A percentile compares a stretch with the other conserved stretches of the same genome.
Conservation (phyloP, 2,329 filamentous ascomycete species). For the Plectosphaerella sp. region DNA sequence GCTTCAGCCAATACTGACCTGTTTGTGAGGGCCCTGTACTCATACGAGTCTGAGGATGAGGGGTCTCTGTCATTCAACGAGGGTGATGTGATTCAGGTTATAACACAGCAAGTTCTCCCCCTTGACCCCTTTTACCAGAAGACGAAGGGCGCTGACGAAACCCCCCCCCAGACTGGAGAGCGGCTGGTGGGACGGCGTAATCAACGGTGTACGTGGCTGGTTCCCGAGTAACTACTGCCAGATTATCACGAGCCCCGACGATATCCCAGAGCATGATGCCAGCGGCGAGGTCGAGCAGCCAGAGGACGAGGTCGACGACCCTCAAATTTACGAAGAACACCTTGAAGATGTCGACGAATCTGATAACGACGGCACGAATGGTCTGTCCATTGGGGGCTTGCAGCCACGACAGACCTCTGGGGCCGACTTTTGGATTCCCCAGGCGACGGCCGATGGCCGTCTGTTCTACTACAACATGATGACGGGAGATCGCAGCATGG, state of each 20-base stretch:
- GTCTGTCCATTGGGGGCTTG: conserved; percentile 65
- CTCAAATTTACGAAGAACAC: conserved; percentile 62
- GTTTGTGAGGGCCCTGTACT: conserved; percentile 93
- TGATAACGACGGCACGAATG: conserved; percentile 48
- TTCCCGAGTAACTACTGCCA: conserved; percentile 99
- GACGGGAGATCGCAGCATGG: conserved; percentile 91
- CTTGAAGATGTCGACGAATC: conserved; percentile 65
- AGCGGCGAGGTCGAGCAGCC: conserved; percentile 49
- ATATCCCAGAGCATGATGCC: conserved; percentile 59
- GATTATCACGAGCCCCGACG: conserved; percentile 72
- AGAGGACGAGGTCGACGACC: conserved; percentile 60
- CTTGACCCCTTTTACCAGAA: not conserved
- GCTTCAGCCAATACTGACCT: conserved; percentile 26
- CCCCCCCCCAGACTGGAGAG: conserved; percentile 59
- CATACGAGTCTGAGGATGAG: conserved; percentile 95
- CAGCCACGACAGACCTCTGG: conserved; percentile 59
- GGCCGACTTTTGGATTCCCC: conserved; percentile 97
- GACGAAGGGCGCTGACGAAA: not conserved
- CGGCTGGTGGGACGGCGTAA: conserved; percentile 99
- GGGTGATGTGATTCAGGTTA: conserved; percentile 96
- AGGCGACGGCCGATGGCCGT: conserved; percentile 88
- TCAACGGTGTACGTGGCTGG: conserved; percentile 95
- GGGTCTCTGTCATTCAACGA: conserved; percentile 96
- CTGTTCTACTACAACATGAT: conserved; percentile 98
- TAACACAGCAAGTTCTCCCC: conserved; percentile 68